Base-by-base conservation (phyloP, 495 filamentous ascomycete genomes). In the Hypoxylon lienhwacheense region DNA sequence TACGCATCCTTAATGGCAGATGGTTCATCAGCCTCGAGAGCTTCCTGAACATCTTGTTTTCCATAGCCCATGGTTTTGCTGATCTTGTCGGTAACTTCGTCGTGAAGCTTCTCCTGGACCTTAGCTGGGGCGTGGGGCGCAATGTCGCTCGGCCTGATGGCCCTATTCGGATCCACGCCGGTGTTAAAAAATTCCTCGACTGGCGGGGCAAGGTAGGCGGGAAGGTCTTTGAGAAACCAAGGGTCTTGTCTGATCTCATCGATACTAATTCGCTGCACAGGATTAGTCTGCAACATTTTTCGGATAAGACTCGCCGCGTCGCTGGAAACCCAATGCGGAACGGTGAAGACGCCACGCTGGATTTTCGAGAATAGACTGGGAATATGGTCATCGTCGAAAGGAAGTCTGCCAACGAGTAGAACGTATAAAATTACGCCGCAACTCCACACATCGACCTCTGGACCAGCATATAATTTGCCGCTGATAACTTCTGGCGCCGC, bases 1-100 rank as follows among this genome's bases (percentile, higher is more conserved):
- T 97, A 98, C 10, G 93, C 93, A 77, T 98, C 93, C 68, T 98
- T 98, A 73, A 98, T 96, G 10, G 95, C 91, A 52, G 89, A 96
- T 28, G 93, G 92, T 65, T 98, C 93, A 37, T 95, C 84, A 46
- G 88, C 88, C 54, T 85, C 84, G 43, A 98, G 75, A 25, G 93
- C 92, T 65, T 97, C 92, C 67, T 95, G 87, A 28, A 98, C 93
- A 73, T 98, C 93, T 26, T 91, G 86, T 66, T 88, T 89, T 16
- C 84, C 89, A 68, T 98, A 98, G 45, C 93, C 93, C 92, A 98
- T 97, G 16, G 89, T 96, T 73, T 91, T 90, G 55, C 91, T 90
- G 34, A 98, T 83, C 76, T 98, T 97, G 28, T 89, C 89, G 4
- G 95, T 89, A 12, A 97, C 90, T 52, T 88, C 83, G 53, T 91